Percentiles rank a stretch among this genome's conserved stretches.
phyloP scores from a whole-genome alignment of 106 monocot genomes.

The Phalaenopsis aphrodite region DNA sequence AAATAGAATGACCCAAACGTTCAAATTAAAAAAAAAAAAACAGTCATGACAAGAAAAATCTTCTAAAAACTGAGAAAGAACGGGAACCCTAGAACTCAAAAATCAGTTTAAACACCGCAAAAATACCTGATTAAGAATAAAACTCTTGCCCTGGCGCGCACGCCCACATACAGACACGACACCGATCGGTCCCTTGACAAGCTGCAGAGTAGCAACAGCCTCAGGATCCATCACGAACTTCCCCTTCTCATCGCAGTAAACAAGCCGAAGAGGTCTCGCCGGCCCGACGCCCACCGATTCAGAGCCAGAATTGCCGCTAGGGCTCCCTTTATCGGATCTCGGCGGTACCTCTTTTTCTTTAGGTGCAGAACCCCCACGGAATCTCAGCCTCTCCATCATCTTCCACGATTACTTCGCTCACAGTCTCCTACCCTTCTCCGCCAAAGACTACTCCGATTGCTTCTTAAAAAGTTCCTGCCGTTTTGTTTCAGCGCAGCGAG shows the following conservation, averaged over 20 bases:
- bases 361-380: slow-evolving; percentile 44
- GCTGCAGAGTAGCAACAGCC: slow-evolving; percentile 75
- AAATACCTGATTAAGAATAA: slow-evolving; percentile 59
- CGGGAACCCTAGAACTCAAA: background rate
- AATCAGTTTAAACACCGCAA: background rate
- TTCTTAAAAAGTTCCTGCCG: background rate
- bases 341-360: slow-evolving; percentile 10
- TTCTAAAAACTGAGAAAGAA: too few relatives aligned
- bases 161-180: slow-evolving; percentile 78
- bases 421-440: background rate
- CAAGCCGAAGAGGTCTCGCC: slow-evolving; percentile 54
- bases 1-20: too few relatives aligned
- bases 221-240: slow-evolving; percentile 89
- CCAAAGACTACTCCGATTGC: background rate
- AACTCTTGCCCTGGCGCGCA: slow-evolving; percentile 78
- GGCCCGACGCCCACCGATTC: slow-evolving; percentile 26
- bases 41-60: too few relatives aligned
- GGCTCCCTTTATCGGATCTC: slow-evolving; percentile 2
- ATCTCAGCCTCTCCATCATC: slow-evolving; percentile 68
- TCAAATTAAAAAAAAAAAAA: too few relatives aligned
- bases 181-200: slow-evolving; percentile 72
- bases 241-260: slow-evolving; percentile 65
- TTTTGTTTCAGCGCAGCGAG: background rate
- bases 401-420: background rate
- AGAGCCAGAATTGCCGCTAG: slow-evolving; percentile 7